phyloP scores from a whole-genome alignment of 306 rosid genomes.

The Vigna angularis region DNA sequence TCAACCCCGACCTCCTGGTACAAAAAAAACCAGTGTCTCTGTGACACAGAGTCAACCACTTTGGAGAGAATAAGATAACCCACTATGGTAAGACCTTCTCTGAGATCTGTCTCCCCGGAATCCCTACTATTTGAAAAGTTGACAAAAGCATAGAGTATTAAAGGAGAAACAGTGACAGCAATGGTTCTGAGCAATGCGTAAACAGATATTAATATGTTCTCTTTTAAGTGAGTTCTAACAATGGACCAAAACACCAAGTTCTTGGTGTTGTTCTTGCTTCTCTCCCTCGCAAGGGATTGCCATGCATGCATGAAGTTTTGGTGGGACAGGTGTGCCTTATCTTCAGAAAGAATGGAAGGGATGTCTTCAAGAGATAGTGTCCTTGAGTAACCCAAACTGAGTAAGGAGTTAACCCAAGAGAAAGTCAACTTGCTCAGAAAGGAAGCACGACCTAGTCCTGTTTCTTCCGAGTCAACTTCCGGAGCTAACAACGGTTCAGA shows the following conservation, averaged over 20 bases:
- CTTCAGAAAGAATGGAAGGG: constrained; percentile 16
- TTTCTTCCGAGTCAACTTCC: constrained; percentile 24
- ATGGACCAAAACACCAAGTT: neutral
- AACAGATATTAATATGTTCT: neutral
- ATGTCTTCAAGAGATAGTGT: constrained; percentile 46
- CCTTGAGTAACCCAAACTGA: constrained; percentile 58
- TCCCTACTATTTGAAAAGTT: neutral
- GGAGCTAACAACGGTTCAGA: constrained; percentile 4
- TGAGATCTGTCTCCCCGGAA: neutral
- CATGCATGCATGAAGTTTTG: constrained; percentile 18
- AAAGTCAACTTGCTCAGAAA: constrained; percentile 59
- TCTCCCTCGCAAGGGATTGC: neutral
- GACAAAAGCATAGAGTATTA: neutral
- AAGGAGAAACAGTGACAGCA: neutral
- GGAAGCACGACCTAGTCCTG: constrained; percentile 39
- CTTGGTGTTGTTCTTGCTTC: neutral
- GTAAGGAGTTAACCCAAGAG: constrained; percentile 68
- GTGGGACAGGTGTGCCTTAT: neutral
- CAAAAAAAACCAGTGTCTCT: neutral
- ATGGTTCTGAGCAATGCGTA: constrained; percentile 2
- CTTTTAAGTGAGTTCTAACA: constrained; percentile 2
- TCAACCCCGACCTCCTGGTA: neutral
- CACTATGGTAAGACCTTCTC: neutral
- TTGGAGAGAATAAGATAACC: neutral
- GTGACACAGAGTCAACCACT: neutral